These are phyloP conservation scores for Seiridium unicorne DNA, from an alignment of 2,329 filamentous ascomycete species.

Conservation along the genomic window DNA sequence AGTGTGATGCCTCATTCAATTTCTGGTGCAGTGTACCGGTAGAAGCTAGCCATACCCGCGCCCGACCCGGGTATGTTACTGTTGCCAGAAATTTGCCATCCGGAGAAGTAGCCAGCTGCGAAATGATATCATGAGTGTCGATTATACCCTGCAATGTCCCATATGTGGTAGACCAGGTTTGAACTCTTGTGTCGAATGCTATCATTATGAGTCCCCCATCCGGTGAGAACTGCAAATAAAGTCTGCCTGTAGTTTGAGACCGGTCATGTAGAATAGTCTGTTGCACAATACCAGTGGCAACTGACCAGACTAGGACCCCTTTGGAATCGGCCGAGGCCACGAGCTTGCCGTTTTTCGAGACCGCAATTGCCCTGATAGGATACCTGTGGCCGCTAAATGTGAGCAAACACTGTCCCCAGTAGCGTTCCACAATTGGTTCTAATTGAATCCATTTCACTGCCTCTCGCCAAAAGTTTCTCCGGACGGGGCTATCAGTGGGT, in stretches of 20 bases:
- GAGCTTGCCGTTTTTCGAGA: too few relatives aligned
- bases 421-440: too few relatives aligned
- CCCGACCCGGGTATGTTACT: neutral
- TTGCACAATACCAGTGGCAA: too few relatives aligned
- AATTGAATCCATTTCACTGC: neutral
- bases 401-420: too few relatives aligned
- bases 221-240: neutral
- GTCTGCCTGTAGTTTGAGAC: neutral
- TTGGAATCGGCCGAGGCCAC: too few relatives aligned
- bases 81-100: neutral
- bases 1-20: neutral
- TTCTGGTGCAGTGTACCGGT: neutral
- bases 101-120: too few relatives aligned
- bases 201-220: neutral
- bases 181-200: neutral
- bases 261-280: neutral
- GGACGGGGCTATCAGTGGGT: neutral
- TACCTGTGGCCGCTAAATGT: too few relatives aligned
- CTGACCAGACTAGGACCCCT: too few relatives aligned
- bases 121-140: neutral
- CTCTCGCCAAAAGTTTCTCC: neutral
- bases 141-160: neutral
- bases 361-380: too few relatives aligned
- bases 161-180: neutral
- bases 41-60: neutral